Evolutionary conservation across 2,329 filamentous ascomycete species (phyloP), one percentile per base, ranked within the genome.

Genomic region (Alternaria postmessia): DNA sequence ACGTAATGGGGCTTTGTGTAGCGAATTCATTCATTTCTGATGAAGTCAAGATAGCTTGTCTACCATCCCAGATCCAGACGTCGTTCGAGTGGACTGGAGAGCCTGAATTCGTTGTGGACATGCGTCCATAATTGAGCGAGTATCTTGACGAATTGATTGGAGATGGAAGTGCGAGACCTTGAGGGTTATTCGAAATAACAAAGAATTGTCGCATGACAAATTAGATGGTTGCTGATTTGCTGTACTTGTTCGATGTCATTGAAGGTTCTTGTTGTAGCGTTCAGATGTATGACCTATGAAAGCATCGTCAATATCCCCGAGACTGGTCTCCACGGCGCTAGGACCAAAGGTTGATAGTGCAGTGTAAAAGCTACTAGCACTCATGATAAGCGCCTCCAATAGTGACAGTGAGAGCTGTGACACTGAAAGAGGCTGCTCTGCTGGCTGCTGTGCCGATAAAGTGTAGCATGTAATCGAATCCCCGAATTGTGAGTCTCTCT

Each of bases 151-250:
- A 14, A 4, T 18, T 20, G 9, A 8, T 26, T 8, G 3, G 24
- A 18, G 24, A 26, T 0, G 7, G 11, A n/a, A 18, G 5, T 4
- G 14, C 6, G n/a, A 9, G 16, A 28, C 22, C 14, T 16, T 46
- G 5, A 7, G 7, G 7, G 16, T 38, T 18, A 4, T 36, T 12
- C 1, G 14, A 12, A 14, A 0, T 0, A 12, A 16, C 6, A 12
- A 36, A 16, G 1, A 1, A 7, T 16, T 12, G 3, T 14, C 1
- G 4, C 12, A 16, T 7, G 14, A 3, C 6, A 3, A 0, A 16
- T 14, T 3, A 36, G 14, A 39, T 11, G 4, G 6, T 3, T 0
- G 8, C 7, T 20, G 11, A 5, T 1, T 39, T n/a, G 20, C 44
- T 47, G n/a, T 18, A 32, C 18, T 16, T 12, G 1, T 26, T n/a